A percentile compares a stretch with the other conserved stretches of the same genome.
These are phyloP conservation scores for Misopates orontium DNA, from an alignment of 257 asterid genomes.

Conservation along the genomic window DNA sequence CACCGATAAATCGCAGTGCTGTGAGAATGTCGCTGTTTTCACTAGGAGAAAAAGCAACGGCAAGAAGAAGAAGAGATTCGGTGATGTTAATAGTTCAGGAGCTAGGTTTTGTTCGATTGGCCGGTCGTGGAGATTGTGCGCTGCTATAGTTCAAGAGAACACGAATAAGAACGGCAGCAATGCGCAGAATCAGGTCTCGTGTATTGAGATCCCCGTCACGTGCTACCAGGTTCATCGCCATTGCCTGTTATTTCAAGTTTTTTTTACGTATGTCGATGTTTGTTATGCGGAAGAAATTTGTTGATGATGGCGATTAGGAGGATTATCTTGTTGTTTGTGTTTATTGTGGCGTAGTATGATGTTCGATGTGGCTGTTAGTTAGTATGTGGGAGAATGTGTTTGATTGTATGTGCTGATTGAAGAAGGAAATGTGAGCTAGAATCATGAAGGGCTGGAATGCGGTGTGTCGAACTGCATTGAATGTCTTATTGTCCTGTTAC, in stretches of 20 bases:
- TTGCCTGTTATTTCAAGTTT: neutral
- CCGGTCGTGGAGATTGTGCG: conserved; percentile 43
- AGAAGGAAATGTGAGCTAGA: neutral
- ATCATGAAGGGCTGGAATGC: conserved; percentile 3
- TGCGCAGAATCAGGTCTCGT: conserved; percentile 39
- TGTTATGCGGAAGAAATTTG: too few species aligned
- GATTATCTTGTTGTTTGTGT: neutral
- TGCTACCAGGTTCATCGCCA: conserved; percentile 72
- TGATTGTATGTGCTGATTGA: neutral
- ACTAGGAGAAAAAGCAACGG: conserved; percentile 24
- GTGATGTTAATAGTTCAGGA: conserved; percentile 14
- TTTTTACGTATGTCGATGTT: neutral
- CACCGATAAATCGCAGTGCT: conserved; percentile 25
- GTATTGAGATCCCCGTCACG: conserved; percentile 80
- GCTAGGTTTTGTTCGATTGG: conserved; percentile 39
- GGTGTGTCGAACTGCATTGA: neutral
- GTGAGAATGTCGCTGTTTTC: conserved; percentile 24
- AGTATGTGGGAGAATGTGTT: conserved; percentile 16
- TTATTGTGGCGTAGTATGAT: neutral
- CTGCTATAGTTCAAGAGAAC: conserved; percentile 37
- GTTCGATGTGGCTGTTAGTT: neutral
- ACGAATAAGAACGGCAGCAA: conserved; percentile 20
- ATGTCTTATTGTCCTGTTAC: too few species aligned
- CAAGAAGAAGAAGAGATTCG: conserved; percentile 34
- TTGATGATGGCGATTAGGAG: too few species aligned